Percentiles rank a stretch among this genome's conserved stretches.
These are phyloP conservation scores for Scleroderma citrinum DNA, from an alignment of 768 basidiomycete species.

Conservation along the genomic window DNA sequence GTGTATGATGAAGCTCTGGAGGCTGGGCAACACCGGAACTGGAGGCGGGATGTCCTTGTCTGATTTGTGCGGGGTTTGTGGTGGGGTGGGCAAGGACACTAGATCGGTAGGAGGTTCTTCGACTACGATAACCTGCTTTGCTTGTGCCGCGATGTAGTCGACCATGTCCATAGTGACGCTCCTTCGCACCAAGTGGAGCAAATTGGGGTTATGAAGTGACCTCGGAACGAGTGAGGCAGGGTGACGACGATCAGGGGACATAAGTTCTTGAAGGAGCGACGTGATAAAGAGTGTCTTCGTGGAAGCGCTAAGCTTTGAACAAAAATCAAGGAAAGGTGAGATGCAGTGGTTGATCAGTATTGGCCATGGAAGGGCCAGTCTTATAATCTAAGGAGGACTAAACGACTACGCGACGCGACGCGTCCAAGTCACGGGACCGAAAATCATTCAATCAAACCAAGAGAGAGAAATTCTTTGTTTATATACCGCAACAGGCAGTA, in stretches of 20 bases:
- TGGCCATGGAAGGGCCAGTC: too few species aligned
- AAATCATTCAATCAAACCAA: conserved; percentile 4
- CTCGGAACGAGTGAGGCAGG: conserved; percentile 81
- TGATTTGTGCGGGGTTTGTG: conserved; percentile 54
- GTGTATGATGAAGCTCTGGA: conserved; percentile 80
- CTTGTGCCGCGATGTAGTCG: conserved; percentile 73
- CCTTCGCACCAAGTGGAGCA: conserved; percentile 72
- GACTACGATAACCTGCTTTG: conserved; percentile 68
- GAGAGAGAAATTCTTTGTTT: too few species aligned
- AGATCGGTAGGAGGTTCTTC: conserved; percentile 39
- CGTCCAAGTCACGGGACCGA: conserved; percentile 25
- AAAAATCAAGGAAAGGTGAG: conserved; percentile 13
- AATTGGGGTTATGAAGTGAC: conserved; percentile 69
- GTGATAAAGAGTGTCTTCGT: conserved; percentile 26
- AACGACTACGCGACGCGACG: conserved; percentile 15
- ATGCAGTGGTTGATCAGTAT: neutral
- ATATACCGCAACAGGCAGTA: too few species aligned
- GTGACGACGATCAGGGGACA: conserved; percentile 42
- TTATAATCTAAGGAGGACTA: conserved; percentile 7
- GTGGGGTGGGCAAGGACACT: conserved; percentile 55
- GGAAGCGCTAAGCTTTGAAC: conserved; percentile 4
- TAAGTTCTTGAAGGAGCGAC: conserved; percentile 27
- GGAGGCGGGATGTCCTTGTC: conserved; percentile 26
- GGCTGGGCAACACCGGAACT: conserved; percentile 44
- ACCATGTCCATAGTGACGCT: conserved; percentile 85